Base-by-base conservation (phyloP, 1,284 basidiomycete species). In the Leccinum ambiguum region DNA sequence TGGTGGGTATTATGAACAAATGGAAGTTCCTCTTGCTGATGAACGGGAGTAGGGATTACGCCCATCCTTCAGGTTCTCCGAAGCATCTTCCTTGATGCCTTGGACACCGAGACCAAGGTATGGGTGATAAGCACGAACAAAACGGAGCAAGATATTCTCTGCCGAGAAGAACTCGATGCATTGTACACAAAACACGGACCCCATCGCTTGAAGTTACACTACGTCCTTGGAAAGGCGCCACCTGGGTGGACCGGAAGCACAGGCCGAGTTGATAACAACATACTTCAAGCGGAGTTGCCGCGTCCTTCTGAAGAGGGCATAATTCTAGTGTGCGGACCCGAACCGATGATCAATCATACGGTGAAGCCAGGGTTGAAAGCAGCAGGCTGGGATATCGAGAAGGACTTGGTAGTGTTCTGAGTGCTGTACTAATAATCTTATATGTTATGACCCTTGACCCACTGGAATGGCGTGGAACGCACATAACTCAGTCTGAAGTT, bases 21-120 rank as follows among this genome's bases (percentile, higher is more conserved):
- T 6, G 14, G 3, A 6, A 30, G 2, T 26, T 45, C 41, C 2
- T 16, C 18, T 41, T 45, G 4, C 60, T 68, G 33, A 66, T 50
- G 11, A 11, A 39, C 10, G 5, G 13, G 41, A 50, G 3, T 53
- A 80, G 87, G 86, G 16, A 84, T 89, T 65, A 87, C 87, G 0
- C 87, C 88, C 0, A 86, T 87, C 56, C 71, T 85, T 1, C 84
- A 86, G 70, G 79, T 86, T 14, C 75, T 87, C 2, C 79, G 83
- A 1, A 80, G 79, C 50, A 77, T 88, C 48, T 74, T 87, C 60
- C 74, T 76, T 23, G 84, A 86, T 68, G 30, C 64, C 1, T 66
- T 70, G 18, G 79, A 83, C 63, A 68, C 64, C 0, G 72, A 75
- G 48, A 81, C 82, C 3, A 77, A 79, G n/a, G 74, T 86, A 13